Percentiles rank a stretch among this genome's conserved stretches.
Conservation (phyloP, 345 rosid genomes). For the Lumnitzera racemosa region DNA sequence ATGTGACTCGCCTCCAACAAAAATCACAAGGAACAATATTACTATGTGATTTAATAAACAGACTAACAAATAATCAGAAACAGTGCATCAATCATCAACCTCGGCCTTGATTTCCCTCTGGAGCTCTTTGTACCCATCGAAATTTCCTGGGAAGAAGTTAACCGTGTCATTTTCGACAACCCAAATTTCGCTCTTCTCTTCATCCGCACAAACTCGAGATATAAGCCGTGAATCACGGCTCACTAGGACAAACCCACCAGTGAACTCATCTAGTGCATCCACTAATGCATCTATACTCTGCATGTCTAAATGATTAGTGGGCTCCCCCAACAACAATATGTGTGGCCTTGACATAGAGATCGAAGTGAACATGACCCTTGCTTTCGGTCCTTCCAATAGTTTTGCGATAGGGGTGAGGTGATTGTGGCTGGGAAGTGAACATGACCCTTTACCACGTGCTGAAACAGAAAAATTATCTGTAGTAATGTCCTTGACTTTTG, state of each 20-base stretch:
- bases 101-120: constrained; percentile 68
- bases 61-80: no score
- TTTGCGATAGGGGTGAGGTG: constrained; percentile 85
- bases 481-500: constrained; percentile 82
- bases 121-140: constrained; percentile 81
- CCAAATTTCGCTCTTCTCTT: constrained; percentile 86
- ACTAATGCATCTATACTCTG: constrained; percentile 96
- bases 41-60: no score
- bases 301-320: constrained; percentile 94
- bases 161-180: constrained; percentile 86
- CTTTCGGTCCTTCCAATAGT: constrained; percentile 86
- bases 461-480: constrained; percentile 87
- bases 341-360: constrained; percentile 94
- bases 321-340: constrained; percentile 81
- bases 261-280: constrained; percentile 82
- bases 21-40: no score
- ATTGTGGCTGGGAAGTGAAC: constrained; percentile 85
- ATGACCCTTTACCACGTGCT: constrained; percentile 87
- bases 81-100: constrained; percentile 35
- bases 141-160: constrained; percentile 43
- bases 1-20: no score
- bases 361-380: constrained; percentile 87
- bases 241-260: constrained; percentile 86
- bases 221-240: constrained; percentile 93
- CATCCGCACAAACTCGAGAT: constrained; percentile 78